Evolutionary conservation across 768 basidiomycete species (phyloP), one percentile per base, ranked within the genome.

Genomic region (Termitomyces sp.): DNA sequence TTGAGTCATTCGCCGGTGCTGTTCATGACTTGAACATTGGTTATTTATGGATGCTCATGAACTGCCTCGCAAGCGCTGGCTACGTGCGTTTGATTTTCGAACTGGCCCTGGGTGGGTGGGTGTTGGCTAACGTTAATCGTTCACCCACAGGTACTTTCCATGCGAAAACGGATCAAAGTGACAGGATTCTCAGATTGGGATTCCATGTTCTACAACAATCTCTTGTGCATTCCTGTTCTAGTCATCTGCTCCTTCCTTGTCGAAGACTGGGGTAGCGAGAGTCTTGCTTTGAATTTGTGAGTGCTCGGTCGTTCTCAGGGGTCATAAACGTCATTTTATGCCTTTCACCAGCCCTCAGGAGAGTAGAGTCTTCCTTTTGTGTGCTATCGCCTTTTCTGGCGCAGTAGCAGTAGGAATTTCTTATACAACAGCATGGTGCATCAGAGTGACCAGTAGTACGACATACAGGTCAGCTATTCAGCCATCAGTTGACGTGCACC

Each of bases 151-250:
- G 93, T 97, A 40, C 80, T 99, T 50, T 79, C 91, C 41, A 98
- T 98, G 97, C 85, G 97, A 57, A 98, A 96, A 71, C 83, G 88
- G 56, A 98, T 99, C 78, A 98, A 98, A 76, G 71, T 79, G 43
- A 98, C 94, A 16, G 92, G 92, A 20, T 98, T 98, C 76, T 81
- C 94, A 50, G 96, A 99, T 67, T 97, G 94, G 95, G 96, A 98
- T 67, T 88, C 94, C 13, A 98, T 98, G 94, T 96, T 93, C 75
- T 98, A 98, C 78, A 97, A 96, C 76, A 99, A 98, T 71, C 70
- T 98, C 46, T 76, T 98, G 52, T 96, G 93, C 20, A 95, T 98
- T 64, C 97, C 97, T 5, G 86, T 98, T 40, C 76, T 99, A 45
- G 79, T 81, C 55, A 65, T 92, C 52, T 92, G 88, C 67, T 97